Evolutionary conservation across 805 yeast species (phyloP).

Genomic region (Cyberlindnera subsufficiens): DNA sequence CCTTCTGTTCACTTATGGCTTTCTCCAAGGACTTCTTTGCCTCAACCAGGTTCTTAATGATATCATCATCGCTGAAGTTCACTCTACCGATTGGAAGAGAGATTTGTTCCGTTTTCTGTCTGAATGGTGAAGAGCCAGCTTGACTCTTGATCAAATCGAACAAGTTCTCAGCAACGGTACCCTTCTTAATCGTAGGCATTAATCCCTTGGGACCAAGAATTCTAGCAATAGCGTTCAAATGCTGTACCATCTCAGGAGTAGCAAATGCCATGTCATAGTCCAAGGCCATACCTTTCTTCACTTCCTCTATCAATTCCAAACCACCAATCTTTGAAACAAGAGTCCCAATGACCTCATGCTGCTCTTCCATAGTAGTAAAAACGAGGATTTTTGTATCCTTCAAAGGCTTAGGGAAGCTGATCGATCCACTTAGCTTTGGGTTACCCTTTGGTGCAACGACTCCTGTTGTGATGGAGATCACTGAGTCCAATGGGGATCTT

Average conservation of each 20-base stretch:
- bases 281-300: constrained; percentile 44
- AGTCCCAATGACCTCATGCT: constrained; percentile 50
- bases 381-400: constrained; percentile 61
- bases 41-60: constrained; percentile 62
- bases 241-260: constrained; percentile 71
- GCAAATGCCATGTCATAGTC: constrained; percentile 76
- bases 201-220: constrained; percentile 82
- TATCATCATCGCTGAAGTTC: constrained; percentile 69
- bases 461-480: constrained; percentile 58
- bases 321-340: constrained; percentile 61
- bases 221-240: constrained; percentile 65
- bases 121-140: constrained; percentile 69
- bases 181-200: constrained; percentile 82
- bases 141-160: constrained; percentile 44
- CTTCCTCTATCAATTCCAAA: constrained; percentile 55
- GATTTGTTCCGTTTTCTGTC: constrained; percentile 59
- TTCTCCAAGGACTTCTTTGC: constrained; percentile 57
- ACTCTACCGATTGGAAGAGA: constrained; percentile 72
- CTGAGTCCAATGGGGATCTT: constrained; percentile 61
- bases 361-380: constrained; percentile 53
- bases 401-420: constrained; percentile 67
- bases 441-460: constrained; percentile 74
- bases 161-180: constrained; percentile 75
- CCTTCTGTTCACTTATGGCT: constrained; percentile 47
- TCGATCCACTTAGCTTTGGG: constrained; percentile 64